Evolutionary conservation across 768 basidiomycete genomes (phyloP).

Genomic region (Tricholoma matsutake): DNA sequence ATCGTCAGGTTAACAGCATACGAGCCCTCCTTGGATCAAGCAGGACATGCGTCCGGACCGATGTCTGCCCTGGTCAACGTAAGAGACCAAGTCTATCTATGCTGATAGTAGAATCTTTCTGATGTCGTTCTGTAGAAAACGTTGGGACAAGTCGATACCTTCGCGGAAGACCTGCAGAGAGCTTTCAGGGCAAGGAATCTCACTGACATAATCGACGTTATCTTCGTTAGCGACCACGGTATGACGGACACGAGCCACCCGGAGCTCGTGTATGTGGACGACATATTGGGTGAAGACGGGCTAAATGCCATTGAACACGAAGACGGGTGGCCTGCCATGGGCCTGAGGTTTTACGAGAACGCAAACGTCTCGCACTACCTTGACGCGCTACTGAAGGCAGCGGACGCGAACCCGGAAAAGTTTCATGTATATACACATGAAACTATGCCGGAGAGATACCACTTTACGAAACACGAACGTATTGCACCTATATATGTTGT

Average conservation of each 20-base stretch:
- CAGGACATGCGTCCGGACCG: slow-evolving; percentile 72
- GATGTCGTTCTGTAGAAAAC: slow-evolving; percentile 44
- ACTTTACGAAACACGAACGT: slow-evolving; percentile 69
- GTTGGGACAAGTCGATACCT: slow-evolving; percentile 64
- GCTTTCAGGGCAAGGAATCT: slow-evolving; percentile 70
- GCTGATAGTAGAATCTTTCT: background rate
- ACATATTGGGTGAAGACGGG: slow-evolving; percentile 68
- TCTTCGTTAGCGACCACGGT: slow-evolving; percentile 91
- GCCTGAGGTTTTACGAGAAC: slow-evolving; percentile 66
- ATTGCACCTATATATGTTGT: slow-evolving; percentile 88
- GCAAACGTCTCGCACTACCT: slow-evolving; percentile 58
- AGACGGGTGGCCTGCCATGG: slow-evolving; percentile 91
- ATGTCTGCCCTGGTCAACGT: slow-evolving; percentile 70
- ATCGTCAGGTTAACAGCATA: slow-evolving; percentile 47
- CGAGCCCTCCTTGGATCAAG: slow-evolving; percentile 84
- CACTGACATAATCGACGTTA: slow-evolving; percentile 78
- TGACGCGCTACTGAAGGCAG: slow-evolving; percentile 49
- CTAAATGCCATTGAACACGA: slow-evolving; percentile 61
- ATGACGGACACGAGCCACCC: slow-evolving; percentile 87
- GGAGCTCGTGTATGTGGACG: slow-evolving; percentile 75
- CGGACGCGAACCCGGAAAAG: slow-evolving; percentile 53
- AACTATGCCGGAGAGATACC: slow-evolving; percentile 80
- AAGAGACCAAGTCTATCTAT: slow-evolving; percentile 19
- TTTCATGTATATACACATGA: slow-evolving; percentile 78
- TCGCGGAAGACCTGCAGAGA: slow-evolving; percentile 66